These are phyloP conservation scores for Mortierella sp. DNA, from an alignment of 371 early-diverging fungal species.

Conservation along the genomic window DNA sequence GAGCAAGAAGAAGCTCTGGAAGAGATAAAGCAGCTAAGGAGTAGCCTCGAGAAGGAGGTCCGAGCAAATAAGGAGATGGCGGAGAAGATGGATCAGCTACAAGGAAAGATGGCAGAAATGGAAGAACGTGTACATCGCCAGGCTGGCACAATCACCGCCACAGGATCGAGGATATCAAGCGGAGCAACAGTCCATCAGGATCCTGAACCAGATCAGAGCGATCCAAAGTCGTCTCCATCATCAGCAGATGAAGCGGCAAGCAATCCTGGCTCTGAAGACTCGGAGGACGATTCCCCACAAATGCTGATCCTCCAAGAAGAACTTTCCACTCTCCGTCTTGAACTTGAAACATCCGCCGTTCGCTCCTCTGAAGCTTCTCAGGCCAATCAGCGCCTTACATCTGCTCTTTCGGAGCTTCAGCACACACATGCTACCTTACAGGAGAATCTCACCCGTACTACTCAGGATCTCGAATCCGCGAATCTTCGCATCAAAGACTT, in stretches of 20 bases:
- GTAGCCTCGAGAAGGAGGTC: constrained; percentile 16
- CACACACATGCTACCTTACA: constrained; percentile 1
- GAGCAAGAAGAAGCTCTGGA: constrained; percentile 38
- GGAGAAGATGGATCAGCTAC: constrained; percentile 20
- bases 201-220: too few relatives aligned
- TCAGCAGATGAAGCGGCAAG: background rate
- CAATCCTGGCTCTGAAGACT: background rate
- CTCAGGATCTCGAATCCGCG: constrained; percentile 12
- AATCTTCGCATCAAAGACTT: constrained; percentile 14
- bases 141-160: constrained; percentile 1
- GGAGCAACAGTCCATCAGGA: too few relatives aligned
- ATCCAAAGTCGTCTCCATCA: background rate
- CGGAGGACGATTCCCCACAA: background rate
- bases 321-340: constrained; percentile 53
- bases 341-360: constrained; percentile 54
- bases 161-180: background rate
- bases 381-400: constrained; percentile 27
- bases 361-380: constrained; percentile 42
- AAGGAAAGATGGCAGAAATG: constrained; percentile 20
- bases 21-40: constrained; percentile 6
- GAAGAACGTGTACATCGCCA: constrained; percentile 6
- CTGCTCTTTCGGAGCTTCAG: constrained; percentile 2
- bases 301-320: constrained; percentile 11
- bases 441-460: constrained; percentile 6
- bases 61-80: constrained; percentile 27